These are phyloP conservation scores for Termitomyces heimii DNA, from an alignment of 768 basidiomycete genomes.

Conservation along the genomic window DNA sequence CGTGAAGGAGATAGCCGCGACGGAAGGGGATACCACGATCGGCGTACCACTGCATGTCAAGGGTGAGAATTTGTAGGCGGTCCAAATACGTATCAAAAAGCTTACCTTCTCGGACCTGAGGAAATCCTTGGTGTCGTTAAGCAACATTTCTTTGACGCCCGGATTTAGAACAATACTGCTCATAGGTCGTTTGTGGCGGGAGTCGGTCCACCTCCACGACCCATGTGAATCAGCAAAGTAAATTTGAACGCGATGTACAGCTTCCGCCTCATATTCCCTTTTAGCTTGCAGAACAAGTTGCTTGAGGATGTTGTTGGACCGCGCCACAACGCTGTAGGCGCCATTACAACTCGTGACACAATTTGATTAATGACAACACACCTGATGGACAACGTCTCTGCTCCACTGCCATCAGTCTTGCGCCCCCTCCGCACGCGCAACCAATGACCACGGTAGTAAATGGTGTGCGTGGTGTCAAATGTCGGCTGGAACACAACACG, in stretches of 20 bases:
- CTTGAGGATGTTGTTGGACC: conserved; percentile 79
- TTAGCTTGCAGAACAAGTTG: conserved; percentile 89
- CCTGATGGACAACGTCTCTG: conserved; percentile 77
- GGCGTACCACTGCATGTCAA: conserved; percentile 69
- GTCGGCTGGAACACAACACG: conserved; percentile 87
- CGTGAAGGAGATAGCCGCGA: conserved; percentile 79
- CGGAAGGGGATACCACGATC: conserved; percentile 91
- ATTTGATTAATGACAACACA: conserved; percentile 16
- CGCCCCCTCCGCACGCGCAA: conserved; percentile 66
- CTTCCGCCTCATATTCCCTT: conserved; percentile 82
- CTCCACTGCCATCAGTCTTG: conserved; percentile 63
- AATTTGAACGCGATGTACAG: conserved; percentile 82
- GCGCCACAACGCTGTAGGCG: conserved; percentile 64
- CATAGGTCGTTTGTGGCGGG: conserved; percentile 84
- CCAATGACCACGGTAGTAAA: conserved; percentile 84
- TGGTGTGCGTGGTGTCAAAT: conserved; percentile 83
- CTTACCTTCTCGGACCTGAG: conserved; percentile 74
- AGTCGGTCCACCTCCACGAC: conserved; percentile 85
- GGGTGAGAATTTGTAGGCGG: not conserved
- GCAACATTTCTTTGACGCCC: conserved; percentile 86
- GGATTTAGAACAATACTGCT: conserved; percentile 82
- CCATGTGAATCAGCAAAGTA: conserved; percentile 88
- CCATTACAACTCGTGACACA: not conserved
- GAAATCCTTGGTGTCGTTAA: conserved; percentile 79
- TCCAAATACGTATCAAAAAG: not conserved